Conservation (phyloP, 768 basidiomycete genomes). For the Symmetrospora coprosmae region DNA sequence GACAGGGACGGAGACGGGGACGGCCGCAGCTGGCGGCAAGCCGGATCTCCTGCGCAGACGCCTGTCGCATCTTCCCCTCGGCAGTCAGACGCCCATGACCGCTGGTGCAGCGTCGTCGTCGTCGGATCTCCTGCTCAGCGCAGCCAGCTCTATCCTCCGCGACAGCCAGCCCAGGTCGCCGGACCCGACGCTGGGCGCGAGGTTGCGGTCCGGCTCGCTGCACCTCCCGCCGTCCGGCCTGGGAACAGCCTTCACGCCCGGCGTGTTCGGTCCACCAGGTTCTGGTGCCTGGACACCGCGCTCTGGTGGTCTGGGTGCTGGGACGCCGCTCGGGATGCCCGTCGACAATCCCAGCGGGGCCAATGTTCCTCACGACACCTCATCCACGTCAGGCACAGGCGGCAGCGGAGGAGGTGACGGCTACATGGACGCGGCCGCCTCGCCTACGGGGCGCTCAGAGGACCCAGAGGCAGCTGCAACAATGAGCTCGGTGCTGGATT, state of each 20-base stretch:
- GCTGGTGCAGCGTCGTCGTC: background rate
- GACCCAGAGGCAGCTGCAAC: background rate
- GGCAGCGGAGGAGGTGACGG: background rate
- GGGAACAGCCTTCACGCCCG: constrained; percentile 14
- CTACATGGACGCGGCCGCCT: too few species aligned
- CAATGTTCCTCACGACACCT: too few species aligned
- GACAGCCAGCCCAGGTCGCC: constrained; percentile 5
- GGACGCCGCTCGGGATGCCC: constrained; percentile 11
- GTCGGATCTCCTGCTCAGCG: background rate
- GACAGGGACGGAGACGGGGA: too few species aligned
- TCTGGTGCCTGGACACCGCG: constrained; percentile 17
- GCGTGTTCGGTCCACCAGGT: constrained; percentile 16
- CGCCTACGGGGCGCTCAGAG: too few species aligned
- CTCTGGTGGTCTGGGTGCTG: background rate
- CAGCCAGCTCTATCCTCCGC: background rate
- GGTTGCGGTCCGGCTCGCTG: constrained; percentile 2
- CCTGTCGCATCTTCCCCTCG: background rate
- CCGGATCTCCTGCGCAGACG: background rate
- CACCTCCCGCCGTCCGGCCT: constrained; percentile 5
- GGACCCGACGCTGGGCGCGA: background rate
- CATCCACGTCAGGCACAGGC: too few species aligned
- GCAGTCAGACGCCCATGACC: background rate
- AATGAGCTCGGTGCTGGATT: background rate
- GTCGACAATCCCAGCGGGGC: too few species aligned
- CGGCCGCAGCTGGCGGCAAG: background rate